phyloP scores from a whole-genome alignment of 2,329 filamentous ascomycete genomes.

The Xylaria sp. region DNA sequence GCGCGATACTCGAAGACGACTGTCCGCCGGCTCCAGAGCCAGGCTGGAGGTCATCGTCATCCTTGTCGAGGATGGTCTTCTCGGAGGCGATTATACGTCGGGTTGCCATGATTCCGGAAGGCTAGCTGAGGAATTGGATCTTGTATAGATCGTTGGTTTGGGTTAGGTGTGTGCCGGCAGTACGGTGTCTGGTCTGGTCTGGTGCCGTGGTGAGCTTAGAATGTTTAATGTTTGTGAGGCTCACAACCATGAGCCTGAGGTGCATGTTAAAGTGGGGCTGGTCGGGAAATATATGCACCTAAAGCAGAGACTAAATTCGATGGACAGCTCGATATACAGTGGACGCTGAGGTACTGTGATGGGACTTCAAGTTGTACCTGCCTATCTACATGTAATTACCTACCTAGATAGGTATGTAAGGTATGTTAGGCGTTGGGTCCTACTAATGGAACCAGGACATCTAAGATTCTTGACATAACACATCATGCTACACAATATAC shows the following conservation, averaged over 20 bases:
- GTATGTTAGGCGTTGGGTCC: neutral
- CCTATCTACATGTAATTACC: too few species aligned
- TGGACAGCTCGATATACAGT: neutral
- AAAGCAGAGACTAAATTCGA: neutral
- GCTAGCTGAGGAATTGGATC: neutral
- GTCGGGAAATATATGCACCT: neutral
- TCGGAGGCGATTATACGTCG: slow-evolving; percentile 73
- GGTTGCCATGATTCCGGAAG: slow-evolving; percentile 69
- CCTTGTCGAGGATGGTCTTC: slow-evolving; percentile 73
- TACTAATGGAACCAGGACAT: neutral
- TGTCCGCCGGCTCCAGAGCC: slow-evolving; percentile 55
- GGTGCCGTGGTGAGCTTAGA: neutral
- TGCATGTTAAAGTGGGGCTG: slow-evolving; percentile 11
- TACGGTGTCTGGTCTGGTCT: neutral
- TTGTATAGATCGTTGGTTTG: slow-evolving; percentile 2
- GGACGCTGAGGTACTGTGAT: too few species aligned
- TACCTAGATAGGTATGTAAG: too few species aligned
- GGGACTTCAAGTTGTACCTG: too few species aligned
- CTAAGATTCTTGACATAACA: neutral
- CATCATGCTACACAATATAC: too few species aligned
- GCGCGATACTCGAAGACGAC: slow-evolving; percentile 75
- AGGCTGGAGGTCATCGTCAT: slow-evolving; percentile 56
- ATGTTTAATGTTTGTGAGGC: slow-evolving; percentile 7
- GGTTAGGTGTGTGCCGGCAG: neutral
- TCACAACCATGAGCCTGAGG: slow-evolving; percentile 10